Evolutionary conservation across 2,329 filamentous ascomycete species (phyloP).

Genomic region (Aspergillus jensenii): DNA sequence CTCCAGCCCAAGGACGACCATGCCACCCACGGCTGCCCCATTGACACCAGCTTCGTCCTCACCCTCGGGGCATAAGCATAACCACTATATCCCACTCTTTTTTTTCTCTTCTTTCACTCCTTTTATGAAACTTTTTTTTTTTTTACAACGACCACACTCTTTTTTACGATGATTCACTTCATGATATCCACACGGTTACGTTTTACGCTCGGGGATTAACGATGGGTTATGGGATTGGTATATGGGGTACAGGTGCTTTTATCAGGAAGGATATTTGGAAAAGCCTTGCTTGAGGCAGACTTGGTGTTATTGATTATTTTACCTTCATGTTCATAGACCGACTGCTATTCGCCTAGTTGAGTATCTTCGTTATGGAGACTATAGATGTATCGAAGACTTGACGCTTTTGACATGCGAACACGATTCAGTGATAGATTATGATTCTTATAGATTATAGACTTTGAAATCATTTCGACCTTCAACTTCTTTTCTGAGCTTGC

Average conservation of each 20-base stretch:
- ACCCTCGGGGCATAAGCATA: slow-evolving; percentile 28
- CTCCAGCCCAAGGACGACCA: slow-evolving; percentile 41
- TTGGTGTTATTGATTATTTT: not conserved
- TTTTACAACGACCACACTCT: not conserved
- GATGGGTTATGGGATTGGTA: not conserved
- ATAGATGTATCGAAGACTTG: not conserved
- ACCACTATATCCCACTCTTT: not conserved
- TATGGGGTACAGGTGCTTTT: not conserved
- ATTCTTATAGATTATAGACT: not conserved
- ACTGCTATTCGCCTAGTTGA: not conserved
- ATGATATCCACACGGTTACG: not conserved
- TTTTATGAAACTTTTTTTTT: not conserved
- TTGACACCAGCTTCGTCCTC: slow-evolving; percentile 33
- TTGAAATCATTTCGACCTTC: not conserved
- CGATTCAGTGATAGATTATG: not conserved
- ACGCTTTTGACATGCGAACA: not conserved
- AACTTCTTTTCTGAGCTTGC: not conserved
- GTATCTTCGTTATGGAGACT: not conserved
- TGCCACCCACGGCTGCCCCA: slow-evolving; percentile 43
- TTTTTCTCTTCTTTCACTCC: not conserved
- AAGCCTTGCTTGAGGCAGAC: not conserved
- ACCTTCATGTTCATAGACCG: not conserved
- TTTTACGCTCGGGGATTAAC: not conserved
- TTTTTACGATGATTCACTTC: not conserved
- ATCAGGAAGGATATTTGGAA: not conserved